Conservation (phyloP, 768 basidiomycete genomes). For the Boletellus ananiceps region DNA sequence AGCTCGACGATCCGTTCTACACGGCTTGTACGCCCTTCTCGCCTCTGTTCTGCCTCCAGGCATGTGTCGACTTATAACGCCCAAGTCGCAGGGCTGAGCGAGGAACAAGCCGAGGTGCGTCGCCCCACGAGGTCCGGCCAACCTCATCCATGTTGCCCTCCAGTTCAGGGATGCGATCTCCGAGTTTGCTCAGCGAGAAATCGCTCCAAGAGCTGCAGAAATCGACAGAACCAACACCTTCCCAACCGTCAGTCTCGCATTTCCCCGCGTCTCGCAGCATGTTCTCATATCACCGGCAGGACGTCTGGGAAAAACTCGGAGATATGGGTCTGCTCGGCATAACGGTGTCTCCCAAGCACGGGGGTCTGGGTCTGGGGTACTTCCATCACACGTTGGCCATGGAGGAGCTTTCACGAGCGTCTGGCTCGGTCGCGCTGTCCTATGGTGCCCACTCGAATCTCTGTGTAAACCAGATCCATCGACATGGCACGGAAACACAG, state of each 20-base stretch:
- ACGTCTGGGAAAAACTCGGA: conserved; percentile 86
- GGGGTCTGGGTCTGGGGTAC: conserved; percentile 82
- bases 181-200: conserved; percentile 77
- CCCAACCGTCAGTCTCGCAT: conserved; percentile 50
- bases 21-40: neutral
- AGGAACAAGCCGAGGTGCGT: conserved; percentile 74
- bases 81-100: conserved; percentile 70
- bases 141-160: neutral
- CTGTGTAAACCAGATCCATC: conserved; percentile 80
- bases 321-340: conserved; percentile 89
- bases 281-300: conserved; percentile 39
- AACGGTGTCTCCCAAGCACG: conserved; percentile 75
- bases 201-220: conserved; percentile 81
- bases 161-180: conserved; percentile 80
- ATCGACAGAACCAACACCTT: conserved; percentile 84
- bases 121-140: neutral
- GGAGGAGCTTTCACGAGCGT: conserved; percentile 89
- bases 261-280: neutral
- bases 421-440: conserved; percentile 88
- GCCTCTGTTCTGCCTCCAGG: conserved; percentile 3
- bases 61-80: conserved; percentile 58
- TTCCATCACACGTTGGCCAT: conserved; percentile 87
- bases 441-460: conserved; percentile 92
- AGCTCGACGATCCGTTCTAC: conserved; percentile 9
- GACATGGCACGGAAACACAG: conserved; percentile 80